Base-by-base conservation (phyloP, 2,329 filamentous ascomycete species). In the Fusarium caatingaense region DNA sequence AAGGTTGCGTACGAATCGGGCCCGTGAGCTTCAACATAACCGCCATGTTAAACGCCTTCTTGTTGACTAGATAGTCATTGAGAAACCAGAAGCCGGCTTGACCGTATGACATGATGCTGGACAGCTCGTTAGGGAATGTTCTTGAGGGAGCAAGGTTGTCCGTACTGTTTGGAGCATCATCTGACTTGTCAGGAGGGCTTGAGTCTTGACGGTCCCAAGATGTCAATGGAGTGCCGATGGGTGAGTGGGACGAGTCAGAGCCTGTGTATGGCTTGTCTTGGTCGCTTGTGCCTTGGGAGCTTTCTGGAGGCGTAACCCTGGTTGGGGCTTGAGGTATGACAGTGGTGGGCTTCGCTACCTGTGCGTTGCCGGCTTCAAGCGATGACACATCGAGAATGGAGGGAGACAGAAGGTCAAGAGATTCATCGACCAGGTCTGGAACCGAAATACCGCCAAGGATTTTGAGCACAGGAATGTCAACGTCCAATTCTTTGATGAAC, bases 41-140 rank as follows among this genome's bases (percentile, higher is more conserved):
- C 1, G 50, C 57, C 21, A 60, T 44, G 21, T 86, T 86, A 63
- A 78, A 81, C 3, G 79, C 78, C 0, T 78, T 80, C 10, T 74
- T 74, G 48, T 84, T 78, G 10, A 81, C 63, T 5, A 83, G 27
- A 6, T 73, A 75, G 9, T 72, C 60, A 6, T 67, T 63, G 1
- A 81, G 62, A 60, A 83, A 81, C 81, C 81, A 85, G 64, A 84
- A 81, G 0, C 81, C 73, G 0, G 78, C 74, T 66, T 85, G 83
- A 10, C 72, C 78, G n/a, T 76, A 76, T 5, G 82, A 83, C 62
- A 84, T 79, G 10, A 37, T 18, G 32, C 16, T 37, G 32, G 32
- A 10, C 16, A 37, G 16, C 16, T 37, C 32, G 32, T 37, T 37
- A 37, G 32, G 32, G 4, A 37, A 18, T 18, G 32, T 37, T 18